These are phyloP conservation scores for Entamoeba histolytica DNA, from an alignment of 208 protist genomes.

Conservation along the genomic window DNA sequence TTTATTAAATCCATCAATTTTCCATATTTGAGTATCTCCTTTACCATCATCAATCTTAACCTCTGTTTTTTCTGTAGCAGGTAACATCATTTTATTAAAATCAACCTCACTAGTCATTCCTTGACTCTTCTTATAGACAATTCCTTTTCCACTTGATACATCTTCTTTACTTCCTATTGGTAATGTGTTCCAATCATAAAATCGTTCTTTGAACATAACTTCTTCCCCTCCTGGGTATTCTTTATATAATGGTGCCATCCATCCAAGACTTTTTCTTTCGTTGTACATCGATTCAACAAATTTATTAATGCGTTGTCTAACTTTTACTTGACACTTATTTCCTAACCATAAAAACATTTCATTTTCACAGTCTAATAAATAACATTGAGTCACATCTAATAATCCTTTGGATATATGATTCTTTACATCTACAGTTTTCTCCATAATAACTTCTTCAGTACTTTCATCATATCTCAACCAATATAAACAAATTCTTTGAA, in stretches of 20 bases:
- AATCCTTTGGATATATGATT: background rate
- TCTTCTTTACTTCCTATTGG: background rate
- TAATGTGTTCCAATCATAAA: background rate
- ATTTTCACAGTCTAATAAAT: background rate
- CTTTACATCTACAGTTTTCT: background rate
- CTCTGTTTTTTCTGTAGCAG: background rate
- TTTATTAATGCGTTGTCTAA: background rate
- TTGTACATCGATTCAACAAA: background rate
- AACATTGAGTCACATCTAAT: background rate
- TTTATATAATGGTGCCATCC: background rate
- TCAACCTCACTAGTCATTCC: background rate
- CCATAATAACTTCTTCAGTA: background rate
- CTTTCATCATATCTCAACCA: background rate
- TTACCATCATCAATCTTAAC: background rate
- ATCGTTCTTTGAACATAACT: background rate
- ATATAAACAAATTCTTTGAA: background rate
- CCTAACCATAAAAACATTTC: background rate
- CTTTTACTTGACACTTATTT: background rate
- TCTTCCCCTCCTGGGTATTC: background rate
- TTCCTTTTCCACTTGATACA: background rate
- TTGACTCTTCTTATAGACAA: background rate
- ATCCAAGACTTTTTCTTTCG: background rate
- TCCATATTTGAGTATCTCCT: background rate
- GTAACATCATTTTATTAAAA: background rate
- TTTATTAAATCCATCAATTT: background rate